These are phyloP conservation scores for Thecaphora thlaspeos DNA, from an alignment of 1,284 basidiomycete species.

Conservation along the genomic window DNA sequence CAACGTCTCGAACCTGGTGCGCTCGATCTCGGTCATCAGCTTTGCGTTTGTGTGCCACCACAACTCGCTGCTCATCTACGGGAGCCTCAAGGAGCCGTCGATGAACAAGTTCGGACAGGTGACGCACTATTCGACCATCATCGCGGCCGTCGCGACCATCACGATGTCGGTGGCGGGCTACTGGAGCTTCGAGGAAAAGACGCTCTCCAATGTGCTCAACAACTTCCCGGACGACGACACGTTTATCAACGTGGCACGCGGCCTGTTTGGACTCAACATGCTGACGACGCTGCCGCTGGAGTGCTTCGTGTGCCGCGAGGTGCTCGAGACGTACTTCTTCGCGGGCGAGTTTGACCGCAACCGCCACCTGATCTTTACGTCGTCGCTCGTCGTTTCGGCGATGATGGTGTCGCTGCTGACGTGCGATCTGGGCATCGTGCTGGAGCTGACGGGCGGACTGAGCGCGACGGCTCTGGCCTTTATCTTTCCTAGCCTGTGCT, in stretches of 20 bases:
- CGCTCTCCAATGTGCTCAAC: slow-evolving; percentile 63
- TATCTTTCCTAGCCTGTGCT: slow-evolving; percentile 64
- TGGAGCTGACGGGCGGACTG: slow-evolving; percentile 93
- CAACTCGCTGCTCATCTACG: slow-evolving; percentile 70
- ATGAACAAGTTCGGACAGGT: slow-evolving; percentile 90
- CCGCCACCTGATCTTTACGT: slow-evolving; percentile 88
- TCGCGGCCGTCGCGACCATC: slow-evolving; percentile 49
- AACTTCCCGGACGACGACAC: slow-evolving; percentile 55
- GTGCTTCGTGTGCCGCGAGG: slow-evolving; percentile 90
- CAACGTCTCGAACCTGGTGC: slow-evolving; percentile 65
- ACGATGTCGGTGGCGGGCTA: slow-evolving; percentile 83
- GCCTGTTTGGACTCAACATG: slow-evolving; percentile 97
- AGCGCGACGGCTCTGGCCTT: slow-evolving; percentile 92
- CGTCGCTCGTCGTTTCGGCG: slow-evolving; percentile 75
- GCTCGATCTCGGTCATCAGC: slow-evolving; percentile 55
- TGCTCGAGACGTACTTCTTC: slow-evolving; percentile 49
- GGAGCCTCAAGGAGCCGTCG: slow-evolving; percentile 85
- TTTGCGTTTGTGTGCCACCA: slow-evolving; percentile 58
- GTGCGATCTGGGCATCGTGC: slow-evolving; percentile 93
- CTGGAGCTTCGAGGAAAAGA: slow-evolving; percentile 89
- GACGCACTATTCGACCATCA: slow-evolving; percentile 67
- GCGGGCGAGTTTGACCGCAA: slow-evolving; percentile 39
- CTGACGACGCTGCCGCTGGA: slow-evolving; percentile 92
- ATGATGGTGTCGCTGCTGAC: slow-evolving; percentile 86
- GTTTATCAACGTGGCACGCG: slow-evolving; percentile 72